phyloP scores from a whole-genome alignment of 2,329 filamentous ascomycete species.

The Penicillium sp. region DNA sequence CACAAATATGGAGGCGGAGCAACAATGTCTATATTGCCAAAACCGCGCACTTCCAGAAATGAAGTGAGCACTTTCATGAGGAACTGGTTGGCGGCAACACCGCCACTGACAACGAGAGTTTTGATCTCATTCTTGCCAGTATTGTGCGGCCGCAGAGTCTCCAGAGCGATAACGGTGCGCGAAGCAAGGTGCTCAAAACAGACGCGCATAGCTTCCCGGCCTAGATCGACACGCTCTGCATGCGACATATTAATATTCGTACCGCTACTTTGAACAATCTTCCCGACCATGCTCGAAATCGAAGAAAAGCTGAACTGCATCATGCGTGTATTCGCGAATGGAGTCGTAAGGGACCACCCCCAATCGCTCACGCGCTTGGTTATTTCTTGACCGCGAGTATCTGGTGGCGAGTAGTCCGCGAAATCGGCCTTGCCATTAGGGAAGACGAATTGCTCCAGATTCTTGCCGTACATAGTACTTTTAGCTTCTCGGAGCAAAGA shows the following conservation, averaged over 20 bases:
- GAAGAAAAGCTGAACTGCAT: conserved; percentile 74
- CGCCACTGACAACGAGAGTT: conserved; percentile 79
- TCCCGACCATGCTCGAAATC: conserved; percentile 63
- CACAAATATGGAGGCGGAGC: conserved; percentile 77
- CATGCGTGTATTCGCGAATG: conserved; percentile 58
- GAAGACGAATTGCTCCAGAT: conserved; percentile 79
- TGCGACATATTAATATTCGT: conserved; percentile 42
- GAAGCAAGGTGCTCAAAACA: conserved; percentile 84
- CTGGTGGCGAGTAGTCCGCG: conserved; percentile 57
- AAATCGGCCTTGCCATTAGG: conserved; percentile 44
- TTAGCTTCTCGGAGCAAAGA: conserved; percentile 53
- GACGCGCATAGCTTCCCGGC: conserved; percentile 70
- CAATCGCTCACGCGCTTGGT: conserved; percentile 50
- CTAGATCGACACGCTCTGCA: conserved; percentile 66
- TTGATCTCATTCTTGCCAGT: conserved; percentile 37
- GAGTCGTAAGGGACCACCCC: conserved; percentile 68
- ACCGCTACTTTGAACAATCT: conserved; percentile 46
- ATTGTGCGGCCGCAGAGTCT: conserved; percentile 30
- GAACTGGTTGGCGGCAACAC: conserved; percentile 82
- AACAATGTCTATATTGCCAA: conserved; percentile 58
- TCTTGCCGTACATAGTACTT: conserved; percentile 74
- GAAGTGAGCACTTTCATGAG: conserved; percentile 63
- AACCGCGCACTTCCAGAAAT: conserved; percentile 67
- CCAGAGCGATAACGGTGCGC: conserved; percentile 69
- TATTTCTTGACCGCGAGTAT: conserved; percentile 57